Conservation (phyloP, 805 yeast species). For the Kazachstania bromeliacearum region DNA sequence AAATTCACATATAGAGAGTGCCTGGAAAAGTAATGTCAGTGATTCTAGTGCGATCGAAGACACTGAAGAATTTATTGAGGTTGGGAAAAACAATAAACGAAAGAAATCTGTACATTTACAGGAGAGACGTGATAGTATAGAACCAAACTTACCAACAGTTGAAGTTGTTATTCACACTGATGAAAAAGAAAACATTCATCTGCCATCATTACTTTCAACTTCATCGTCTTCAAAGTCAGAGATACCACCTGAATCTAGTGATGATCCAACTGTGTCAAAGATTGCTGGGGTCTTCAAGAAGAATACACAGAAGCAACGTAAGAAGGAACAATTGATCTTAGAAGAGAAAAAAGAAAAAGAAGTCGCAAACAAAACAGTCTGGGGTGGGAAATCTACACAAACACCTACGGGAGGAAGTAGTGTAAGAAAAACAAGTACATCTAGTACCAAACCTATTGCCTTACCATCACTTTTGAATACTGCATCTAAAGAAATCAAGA, state of each 20-base stretch:
- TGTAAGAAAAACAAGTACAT: neutral
- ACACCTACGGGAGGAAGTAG: neutral
- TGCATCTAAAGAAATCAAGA: constrained; percentile 1
- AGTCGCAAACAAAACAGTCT: constrained; percentile 11
- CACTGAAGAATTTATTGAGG: constrained; percentile 14
- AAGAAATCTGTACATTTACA: constrained; percentile 6
- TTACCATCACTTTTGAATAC: constrained; percentile 18
- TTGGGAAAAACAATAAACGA: constrained; percentile 12
- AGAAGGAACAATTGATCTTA: constrained; percentile 6
- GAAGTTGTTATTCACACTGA: constrained; percentile 15
- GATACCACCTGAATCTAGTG: neutral
- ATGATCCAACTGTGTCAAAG: constrained; percentile 7
- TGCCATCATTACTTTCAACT: constrained; percentile 14
- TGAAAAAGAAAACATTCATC: constrained; percentile 1
- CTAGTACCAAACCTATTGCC: constrained; percentile 5
- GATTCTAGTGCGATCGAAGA: constrained; percentile 11
- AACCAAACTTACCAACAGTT: neutral
- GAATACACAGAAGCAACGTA: constrained; percentile 23
- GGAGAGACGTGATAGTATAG: neutral
- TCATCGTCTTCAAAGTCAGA: constrained; percentile 6
- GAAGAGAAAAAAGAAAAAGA: constrained; percentile 2
- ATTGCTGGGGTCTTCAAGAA: constrained; percentile 18
- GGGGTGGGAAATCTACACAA: constrained; percentile 14
- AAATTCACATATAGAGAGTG: neutral
- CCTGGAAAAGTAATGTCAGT: neutral